phyloP scores from a whole-genome alignment of 257 asterid genomes.

The Penstemon newberryi region DNA sequence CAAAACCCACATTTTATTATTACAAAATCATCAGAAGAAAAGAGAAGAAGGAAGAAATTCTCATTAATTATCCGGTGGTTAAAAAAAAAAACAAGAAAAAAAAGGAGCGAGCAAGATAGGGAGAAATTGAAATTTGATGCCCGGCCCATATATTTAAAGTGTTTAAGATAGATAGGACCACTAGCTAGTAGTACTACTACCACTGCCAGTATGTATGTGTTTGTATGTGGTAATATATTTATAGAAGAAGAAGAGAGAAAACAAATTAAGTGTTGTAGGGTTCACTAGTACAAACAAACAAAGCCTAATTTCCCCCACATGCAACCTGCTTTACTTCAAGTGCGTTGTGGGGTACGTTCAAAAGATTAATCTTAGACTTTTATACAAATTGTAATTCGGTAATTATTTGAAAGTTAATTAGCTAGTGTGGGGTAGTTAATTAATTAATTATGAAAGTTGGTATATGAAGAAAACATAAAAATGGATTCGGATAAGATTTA shows the following conservation, averaged over 20 bases:
- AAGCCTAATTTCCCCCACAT: slow-evolving; percentile 41
- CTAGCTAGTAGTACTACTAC: background rate
- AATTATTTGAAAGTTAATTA: too few relatives aligned
- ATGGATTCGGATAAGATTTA: too few relatives aligned
- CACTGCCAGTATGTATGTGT: slow-evolving; percentile 13
- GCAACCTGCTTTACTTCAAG: slow-evolving; percentile 45
- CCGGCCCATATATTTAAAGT: background rate
- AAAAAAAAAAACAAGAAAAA: background rate
- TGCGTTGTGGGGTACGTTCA: slow-evolving; percentile 47
- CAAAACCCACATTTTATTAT: too few relatives aligned
- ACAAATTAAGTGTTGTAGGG: slow-evolving; percentile 36
- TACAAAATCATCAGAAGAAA: background rate
- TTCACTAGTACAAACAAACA: slow-evolving; percentile 35
- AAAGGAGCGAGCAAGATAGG: background rate
- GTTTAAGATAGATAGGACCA: slow-evolving; percentile 34
- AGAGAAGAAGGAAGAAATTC: background rate
- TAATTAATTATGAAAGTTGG: too few relatives aligned
- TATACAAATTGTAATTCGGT: too few relatives aligned
- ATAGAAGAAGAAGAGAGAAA: slow-evolving; percentile 31
- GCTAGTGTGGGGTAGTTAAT: too few relatives aligned
- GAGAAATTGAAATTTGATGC: slow-evolving; percentile 27
- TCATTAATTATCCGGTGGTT: background rate
- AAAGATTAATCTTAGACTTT: too few relatives aligned
- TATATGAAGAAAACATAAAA: too few relatives aligned
- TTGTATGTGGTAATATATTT: slow-evolving; percentile 30